phyloP scores from a whole-genome alignment of 164 flowering plant genomes.

The Nymphaea thermarum region DNA sequence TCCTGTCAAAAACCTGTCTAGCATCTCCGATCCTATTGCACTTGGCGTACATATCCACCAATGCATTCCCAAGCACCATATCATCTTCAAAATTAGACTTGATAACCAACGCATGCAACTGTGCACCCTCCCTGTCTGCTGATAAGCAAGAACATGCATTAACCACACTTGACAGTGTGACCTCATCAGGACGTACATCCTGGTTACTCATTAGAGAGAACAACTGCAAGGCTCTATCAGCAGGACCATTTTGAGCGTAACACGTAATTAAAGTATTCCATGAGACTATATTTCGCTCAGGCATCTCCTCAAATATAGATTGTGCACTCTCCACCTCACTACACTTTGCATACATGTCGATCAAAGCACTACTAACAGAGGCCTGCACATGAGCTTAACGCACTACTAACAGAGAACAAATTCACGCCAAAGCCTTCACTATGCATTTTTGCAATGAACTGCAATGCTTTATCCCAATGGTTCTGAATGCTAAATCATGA shows the following conservation, averaged over 20 bases:
- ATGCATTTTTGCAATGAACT: constrained; percentile 12
- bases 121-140: constrained; percentile 11
- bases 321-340: constrained; percentile 7
- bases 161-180: constrained; percentile 19
- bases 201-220: constrained; percentile 10
- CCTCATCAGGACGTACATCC: constrained; percentile 16
- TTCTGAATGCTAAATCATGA: constrained; percentile 15
- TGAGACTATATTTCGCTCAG: constrained; percentile 13
- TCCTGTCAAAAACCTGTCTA: constrained; percentile 14
- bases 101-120: constrained; percentile 13
- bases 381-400: constrained; percentile 16
- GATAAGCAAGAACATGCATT: constrained; percentile 17
- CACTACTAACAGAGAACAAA: constrained; percentile 14
- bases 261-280: constrained; percentile 22
- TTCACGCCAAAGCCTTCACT: constrained; percentile 12
- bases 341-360: constrained; percentile 22
- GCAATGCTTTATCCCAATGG: constrained; percentile 9
- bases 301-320: constrained; percentile 13
- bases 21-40: constrained; percentile 15
- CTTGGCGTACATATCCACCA: constrained; percentile 22
- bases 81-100: constrained; percentile 13
- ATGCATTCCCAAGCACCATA: constrained; percentile 15
- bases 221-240: constrained; percentile 9
- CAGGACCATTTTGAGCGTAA: constrained; percentile 19
- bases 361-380: constrained; percentile 16